These are phyloP conservation scores for Pyrenophora seminiperda DNA, from an alignment of 2,329 filamentous ascomycete genomes.

Conservation along the genomic window DNA sequence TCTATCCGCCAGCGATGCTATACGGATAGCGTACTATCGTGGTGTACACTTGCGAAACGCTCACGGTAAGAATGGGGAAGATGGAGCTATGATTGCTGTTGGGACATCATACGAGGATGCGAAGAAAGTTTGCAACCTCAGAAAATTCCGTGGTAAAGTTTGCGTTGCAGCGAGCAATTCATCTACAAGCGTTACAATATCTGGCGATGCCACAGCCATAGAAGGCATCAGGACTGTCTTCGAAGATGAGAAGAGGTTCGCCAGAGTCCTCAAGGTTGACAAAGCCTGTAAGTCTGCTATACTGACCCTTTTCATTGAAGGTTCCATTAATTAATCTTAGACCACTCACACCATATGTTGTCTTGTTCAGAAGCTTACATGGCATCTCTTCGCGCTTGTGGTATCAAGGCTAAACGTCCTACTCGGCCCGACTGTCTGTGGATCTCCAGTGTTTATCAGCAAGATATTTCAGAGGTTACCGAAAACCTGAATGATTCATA, in stretches of 20 bases:
- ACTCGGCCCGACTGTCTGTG: no score
- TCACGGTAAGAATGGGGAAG: background rate
- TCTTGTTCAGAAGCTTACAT: no score
- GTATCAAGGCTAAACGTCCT: no score
- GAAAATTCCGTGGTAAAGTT: background rate
- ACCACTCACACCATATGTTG: no score
- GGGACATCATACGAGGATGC: background rate
- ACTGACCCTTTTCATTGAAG: no score
- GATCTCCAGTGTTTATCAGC: background rate
- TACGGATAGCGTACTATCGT: background rate
- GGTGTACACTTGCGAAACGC: background rate
- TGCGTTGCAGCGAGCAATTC: background rate
- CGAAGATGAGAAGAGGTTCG: background rate
- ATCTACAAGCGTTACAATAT: background rate
- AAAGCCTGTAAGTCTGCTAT: no score
- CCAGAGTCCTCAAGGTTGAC: no score
- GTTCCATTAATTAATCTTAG: no score
- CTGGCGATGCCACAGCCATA: background rate
- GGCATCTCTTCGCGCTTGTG: no score
- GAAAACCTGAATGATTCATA: background rate
- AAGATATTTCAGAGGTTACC: background rate
- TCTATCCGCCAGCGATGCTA: background rate
- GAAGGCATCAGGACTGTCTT: background rate
- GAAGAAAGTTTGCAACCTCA: background rate
- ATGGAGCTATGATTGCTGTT: background rate